Conservation (phyloP, 78 protist genomes). For the Bigelowiella natans region DNA sequence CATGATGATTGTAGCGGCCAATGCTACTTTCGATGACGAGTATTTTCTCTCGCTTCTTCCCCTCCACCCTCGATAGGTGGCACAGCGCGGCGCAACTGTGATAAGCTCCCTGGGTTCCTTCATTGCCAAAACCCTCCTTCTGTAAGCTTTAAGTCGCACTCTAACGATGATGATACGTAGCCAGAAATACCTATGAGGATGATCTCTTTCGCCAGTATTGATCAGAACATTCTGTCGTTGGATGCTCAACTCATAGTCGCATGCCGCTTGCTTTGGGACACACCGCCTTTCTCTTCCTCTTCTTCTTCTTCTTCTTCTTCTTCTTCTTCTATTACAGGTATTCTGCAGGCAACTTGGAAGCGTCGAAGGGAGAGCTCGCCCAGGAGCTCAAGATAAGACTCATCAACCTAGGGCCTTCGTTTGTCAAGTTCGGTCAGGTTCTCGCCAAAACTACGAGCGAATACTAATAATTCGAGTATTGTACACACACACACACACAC, state of each 20-base stretch:
- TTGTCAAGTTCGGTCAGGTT: background rate
- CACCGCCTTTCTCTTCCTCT: background rate
- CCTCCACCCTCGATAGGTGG: too few species aligned
- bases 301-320: too few species aligned
- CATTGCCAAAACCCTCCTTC: too few species aligned
- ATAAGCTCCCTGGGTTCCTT: too few species aligned
- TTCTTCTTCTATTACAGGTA: too few species aligned
- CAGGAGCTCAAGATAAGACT: background rate
- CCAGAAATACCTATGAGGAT: background rate
- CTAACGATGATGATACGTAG: too few species aligned
- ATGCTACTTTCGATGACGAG: background rate
- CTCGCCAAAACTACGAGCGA: too few species aligned
- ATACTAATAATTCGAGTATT: too few species aligned
- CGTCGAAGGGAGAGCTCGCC: background rate
- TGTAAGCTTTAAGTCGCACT: too few species aligned
- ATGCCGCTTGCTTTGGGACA: background rate
- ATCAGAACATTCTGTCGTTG: background rate
- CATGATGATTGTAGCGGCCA: background rate
- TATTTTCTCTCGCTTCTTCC: too few species aligned
- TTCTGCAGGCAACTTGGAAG: background rate
- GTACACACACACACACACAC: background rate
- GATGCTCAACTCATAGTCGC: background rate
- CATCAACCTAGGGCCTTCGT: background rate
- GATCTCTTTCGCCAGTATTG: background rate
- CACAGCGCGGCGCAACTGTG: too few species aligned